Evolutionary conservation across 352 stramenopile genomes (phyloP).

Genomic region (Phytopythium montanum): DNA sequence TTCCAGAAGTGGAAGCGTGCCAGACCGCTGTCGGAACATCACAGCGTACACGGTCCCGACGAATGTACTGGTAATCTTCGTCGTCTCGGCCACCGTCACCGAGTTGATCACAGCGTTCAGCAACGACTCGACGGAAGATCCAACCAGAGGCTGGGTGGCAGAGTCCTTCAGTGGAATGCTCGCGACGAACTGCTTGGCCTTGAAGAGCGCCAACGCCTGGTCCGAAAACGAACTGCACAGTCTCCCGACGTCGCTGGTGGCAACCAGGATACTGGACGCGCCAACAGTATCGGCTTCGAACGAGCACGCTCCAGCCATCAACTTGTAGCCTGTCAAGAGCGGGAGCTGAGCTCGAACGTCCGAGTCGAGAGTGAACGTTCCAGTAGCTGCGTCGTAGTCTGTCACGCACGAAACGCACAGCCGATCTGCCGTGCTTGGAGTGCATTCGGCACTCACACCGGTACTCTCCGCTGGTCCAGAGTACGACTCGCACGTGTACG

Average conservation of each 20-base stretch:
- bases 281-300: conserved; percentile 39
- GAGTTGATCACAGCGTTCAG: conserved; percentile 54
- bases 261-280: conserved; percentile 30
- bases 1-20: conserved; percentile 47
- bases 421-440: conserved; percentile 16
- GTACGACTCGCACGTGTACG: conserved; percentile 81
- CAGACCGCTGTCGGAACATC: conserved; percentile 58
- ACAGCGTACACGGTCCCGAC: conserved; percentile 61
- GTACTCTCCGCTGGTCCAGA: conserved; percentile 63
- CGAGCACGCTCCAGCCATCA: conserved; percentile 55
- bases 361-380: conserved; percentile 28
- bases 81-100: conserved; percentile 33
- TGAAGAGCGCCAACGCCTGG: conserved; percentile 44
- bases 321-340: conserved; percentile 18
- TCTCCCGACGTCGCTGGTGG: conserved; percentile 35
- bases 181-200: conserved; percentile 37
- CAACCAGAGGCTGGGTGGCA: conserved; percentile 28
- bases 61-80: conserved; percentile 38
- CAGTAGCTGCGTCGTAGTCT: conserved; percentile 46
- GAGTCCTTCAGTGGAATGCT: conserved; percentile 42
- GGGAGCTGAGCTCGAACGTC: conserved; percentile 18
- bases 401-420: conserved; percentile 65
- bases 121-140: conserved; percentile 32
- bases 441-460: conserved; percentile 56
- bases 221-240: conserved; percentile 49